phyloP scores from a whole-genome alignment of 768 basidiomycete genomes.

The Suillus decipiens region DNA sequence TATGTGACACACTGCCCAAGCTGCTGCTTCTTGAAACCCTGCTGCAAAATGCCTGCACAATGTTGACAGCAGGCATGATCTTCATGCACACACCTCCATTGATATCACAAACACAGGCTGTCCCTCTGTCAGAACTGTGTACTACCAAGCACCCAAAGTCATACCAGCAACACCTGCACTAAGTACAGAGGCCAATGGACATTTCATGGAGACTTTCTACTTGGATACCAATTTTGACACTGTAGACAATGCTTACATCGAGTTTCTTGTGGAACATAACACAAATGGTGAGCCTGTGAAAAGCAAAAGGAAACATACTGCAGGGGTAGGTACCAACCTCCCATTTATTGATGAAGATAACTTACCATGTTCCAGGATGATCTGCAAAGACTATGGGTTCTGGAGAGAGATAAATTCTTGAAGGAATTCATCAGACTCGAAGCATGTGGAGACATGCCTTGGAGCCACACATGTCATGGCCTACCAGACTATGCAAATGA shows the following conservation, averaged over 20 bases:
- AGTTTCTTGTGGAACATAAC: constrained; percentile 4
- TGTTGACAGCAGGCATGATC: too few species aligned
- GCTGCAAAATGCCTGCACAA: too few species aligned
- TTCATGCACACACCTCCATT: too few species aligned
- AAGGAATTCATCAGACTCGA: constrained; percentile 6
- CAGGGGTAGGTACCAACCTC: constrained; percentile 2
- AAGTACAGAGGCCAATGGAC: neutral
- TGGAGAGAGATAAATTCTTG: neutral
- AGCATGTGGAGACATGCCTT: neutral
- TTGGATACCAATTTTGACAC: neutral
- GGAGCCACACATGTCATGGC: neutral
- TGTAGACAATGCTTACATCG: neutral
- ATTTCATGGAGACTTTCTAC: neutral
- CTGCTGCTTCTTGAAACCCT: too few species aligned
- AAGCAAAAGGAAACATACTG: neutral
- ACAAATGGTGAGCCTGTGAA: constrained; percentile 2
- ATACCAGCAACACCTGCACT: neutral
- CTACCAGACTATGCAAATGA: neutral
- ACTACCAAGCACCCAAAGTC: neutral
- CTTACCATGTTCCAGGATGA: constrained; percentile 6
- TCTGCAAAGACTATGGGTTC: constrained; percentile 3
- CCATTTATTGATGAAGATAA: neutral
- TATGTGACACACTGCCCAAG: too few species aligned
- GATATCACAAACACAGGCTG: neutral
- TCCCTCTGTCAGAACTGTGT: neutral